phyloP scores from a whole-genome alignment of 148 eudicot species.

The Rhododendron henanense region DNA sequence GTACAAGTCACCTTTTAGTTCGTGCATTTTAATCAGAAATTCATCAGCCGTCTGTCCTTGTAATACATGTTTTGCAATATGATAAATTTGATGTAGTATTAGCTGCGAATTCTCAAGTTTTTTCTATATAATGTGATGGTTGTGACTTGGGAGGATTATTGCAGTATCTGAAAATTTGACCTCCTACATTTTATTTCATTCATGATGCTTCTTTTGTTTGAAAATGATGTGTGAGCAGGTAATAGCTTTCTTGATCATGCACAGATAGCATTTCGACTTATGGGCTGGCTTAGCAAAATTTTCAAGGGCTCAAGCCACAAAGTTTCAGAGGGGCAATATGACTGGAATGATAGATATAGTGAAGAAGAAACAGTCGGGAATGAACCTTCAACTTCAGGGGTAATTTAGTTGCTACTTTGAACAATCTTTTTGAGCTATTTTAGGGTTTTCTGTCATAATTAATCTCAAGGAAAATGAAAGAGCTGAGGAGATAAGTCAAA shows the following conservation, averaged over 20 bases:
- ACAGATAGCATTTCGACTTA: conserved; percentile 26
- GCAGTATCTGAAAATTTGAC: not conserved
- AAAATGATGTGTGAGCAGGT: conserved; percentile 26
- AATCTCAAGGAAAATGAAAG: not conserved
- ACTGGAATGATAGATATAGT: conserved; percentile 40
- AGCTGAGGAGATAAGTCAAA: not conserved
- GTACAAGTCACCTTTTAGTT: not conserved
- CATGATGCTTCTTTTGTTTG: not conserved
- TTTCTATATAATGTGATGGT: not conserved
- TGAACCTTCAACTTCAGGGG: conserved; percentile 66
- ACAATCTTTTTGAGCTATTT: not conserved
- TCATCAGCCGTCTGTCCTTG: not conserved
- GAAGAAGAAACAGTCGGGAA: conserved; percentile 34
- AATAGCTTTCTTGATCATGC: conserved; percentile 20
- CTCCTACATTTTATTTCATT: not conserved
- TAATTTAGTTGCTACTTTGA: conserved; percentile 11
- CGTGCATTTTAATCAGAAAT: not conserved
- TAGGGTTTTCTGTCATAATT: not conserved
- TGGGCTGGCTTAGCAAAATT: conserved; percentile 86
- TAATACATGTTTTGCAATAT: not conserved
- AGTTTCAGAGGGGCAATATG: conserved; percentile 44
- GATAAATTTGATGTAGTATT: not conserved
- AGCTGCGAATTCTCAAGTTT: not conserved
- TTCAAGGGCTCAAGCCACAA: conserved; percentile 66
- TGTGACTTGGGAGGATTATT: not conserved